Base-by-base conservation (phyloP, 495 filamentous ascomycete species). In the Neurospora africana region DNA sequence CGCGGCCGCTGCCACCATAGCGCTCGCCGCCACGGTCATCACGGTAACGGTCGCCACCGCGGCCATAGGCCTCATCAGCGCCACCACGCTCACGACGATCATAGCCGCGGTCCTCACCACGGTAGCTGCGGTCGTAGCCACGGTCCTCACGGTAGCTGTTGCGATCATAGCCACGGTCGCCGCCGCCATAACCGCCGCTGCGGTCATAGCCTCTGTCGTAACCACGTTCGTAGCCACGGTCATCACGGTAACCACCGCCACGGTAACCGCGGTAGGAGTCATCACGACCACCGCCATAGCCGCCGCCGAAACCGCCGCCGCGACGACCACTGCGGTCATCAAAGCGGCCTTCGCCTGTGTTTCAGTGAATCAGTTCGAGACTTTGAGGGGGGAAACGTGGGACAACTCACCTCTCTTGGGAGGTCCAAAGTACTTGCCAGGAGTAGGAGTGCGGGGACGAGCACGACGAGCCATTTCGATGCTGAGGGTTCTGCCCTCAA, bases 391-490 rank as follows among this genome's bases (percentile, higher is more conserved):
- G 33, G 67, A 41, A 73, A 65, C 41, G 27, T 11, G 19, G 33
- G 23, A 58, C 74, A 69, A 79, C 91, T 86, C 84, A 97, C 95
- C 95, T 85, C 96, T 87, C 90, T 99, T 98, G 72, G 96, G 95
- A 69, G 96, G 96, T 69, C 95, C 95, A 80, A 97, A 98, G 89
- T 99, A 99, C 83, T 98, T 98, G 83, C 95, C 95, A 41, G 95
- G 95, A 72, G 95, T 99, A 15, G 95, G 95, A 61, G 94, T 98
- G 78, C 95, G 92, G 71, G 96, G 96, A 74, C 92, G 91, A 79
- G 91, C 90, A 82, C 95, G 93, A 78, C 95, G 92, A 79, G 95
- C 95, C 87, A 98, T 99, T 88, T 99, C 96, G 73, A 99, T 98
- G 87, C 93, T 97, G 73, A 99, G 84, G 71, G 94, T 97, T 76